Base-by-base conservation (phyloP, 78 protist genomes). In the Dictyostelium purpureum region DNA sequence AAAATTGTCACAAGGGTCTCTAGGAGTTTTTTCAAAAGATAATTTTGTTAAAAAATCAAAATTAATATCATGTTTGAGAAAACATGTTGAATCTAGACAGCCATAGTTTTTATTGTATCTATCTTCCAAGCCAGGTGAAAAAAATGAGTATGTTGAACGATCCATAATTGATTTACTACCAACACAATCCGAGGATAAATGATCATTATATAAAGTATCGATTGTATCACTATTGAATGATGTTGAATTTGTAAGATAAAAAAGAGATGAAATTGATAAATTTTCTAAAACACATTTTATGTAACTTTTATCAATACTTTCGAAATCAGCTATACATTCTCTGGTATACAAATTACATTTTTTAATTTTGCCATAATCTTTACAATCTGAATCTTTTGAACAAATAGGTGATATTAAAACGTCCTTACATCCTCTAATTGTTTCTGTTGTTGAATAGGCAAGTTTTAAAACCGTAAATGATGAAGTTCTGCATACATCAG, bases 251-350 rank as follows among this genome's bases (percentile, higher is more conserved):
- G 4, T 21, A 18, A 63, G 18, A 18, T 63, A 75, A 38, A 31
- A 47, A 9, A 75, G 14, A 19, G 54, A 45, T 19, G 45, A n/a
- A 11, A 42, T 24, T 42, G 92, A 42, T 38, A 61, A 28, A n/a
- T n/a, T 38, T 6, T 47, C 26, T n/a, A 85, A 47, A 4, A 85
- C 92, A 73, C 92, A 85, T 31, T 85, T 18, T 21, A 85, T n/a
- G 66, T 85, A 85, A 4, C 11, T 7, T 11, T 43, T 28, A 45
- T 85, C 92, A 35, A 56, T 66, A 1, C 1, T 6, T 4, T 31
- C 52, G 3, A 47, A 18, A 24, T 38, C n/a, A 28, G 49, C 21
- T 12, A 71, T 11, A 73, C 92, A 85, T 14, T 37, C 12, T 26
- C 92, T 40, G 18, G 38, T 18, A 12, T 31, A 85, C 6, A 85